Conservation (phyloP, 495 filamentous ascomycete species). For the Symbiotaphrina buchneri region DNA sequence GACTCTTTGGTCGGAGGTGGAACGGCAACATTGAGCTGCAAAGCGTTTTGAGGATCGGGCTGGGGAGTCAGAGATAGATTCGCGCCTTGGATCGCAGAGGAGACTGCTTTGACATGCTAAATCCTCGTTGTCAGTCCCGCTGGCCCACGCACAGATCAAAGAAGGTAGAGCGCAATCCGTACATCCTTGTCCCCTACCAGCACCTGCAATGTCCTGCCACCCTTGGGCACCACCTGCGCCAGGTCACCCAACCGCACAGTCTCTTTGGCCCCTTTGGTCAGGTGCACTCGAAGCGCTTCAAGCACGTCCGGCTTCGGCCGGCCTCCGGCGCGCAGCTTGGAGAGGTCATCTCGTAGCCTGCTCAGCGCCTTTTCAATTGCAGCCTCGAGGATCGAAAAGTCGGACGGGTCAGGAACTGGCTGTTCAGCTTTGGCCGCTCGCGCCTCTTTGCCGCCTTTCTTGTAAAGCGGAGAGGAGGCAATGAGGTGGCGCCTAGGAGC, state of each 20-base stretch:
- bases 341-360: slow-evolving; percentile 36
- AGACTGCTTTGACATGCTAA: slow-evolving; percentile 44
- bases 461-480: not conserved
- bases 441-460: not conserved
- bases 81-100: slow-evolving; percentile 43
- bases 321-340: slow-evolving; percentile 39
- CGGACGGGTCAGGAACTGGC: slow-evolving; percentile 36
- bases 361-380: slow-evolving; percentile 32
- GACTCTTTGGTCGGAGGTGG: slow-evolving; percentile 45
- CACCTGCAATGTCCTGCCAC: slow-evolving; percentile 40
- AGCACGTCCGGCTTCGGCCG: slow-evolving; percentile 45
- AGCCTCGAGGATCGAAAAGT: slow-evolving; percentile 38
- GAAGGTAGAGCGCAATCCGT: slow-evolving; percentile 11
- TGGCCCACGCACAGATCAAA: slow-evolving; percentile 1
- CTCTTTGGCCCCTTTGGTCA: slow-evolving; percentile 22
- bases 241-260: slow-evolving; percentile 41
- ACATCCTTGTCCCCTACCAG: slow-evolving; percentile 40
- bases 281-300: slow-evolving; percentile 37
- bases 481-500: not conserved
- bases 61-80: slow-evolving; percentile 45
- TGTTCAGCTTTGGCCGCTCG: not conserved
- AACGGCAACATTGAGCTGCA: slow-evolving; percentile 49
- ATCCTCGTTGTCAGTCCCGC: not conserved
- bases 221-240: slow-evolving; percentile 53
- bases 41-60: slow-evolving; percentile 35